These are phyloP conservation scores for Termitomyces sp. DNA, from an alignment of 1,284 basidiomycete genomes.

Conservation along the genomic window DNA sequence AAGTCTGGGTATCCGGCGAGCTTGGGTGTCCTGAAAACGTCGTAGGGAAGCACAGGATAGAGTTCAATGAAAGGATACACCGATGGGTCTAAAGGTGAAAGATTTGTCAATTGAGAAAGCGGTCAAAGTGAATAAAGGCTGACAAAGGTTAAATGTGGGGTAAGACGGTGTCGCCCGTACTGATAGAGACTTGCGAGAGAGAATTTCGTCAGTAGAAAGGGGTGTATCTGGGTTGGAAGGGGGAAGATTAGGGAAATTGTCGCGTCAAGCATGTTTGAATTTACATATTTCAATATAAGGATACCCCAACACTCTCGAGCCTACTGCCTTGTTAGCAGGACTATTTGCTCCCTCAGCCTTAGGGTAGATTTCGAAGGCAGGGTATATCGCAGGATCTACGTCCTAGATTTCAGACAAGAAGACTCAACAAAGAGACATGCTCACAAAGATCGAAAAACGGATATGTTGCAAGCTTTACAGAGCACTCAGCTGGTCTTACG, in stretches of 20 bases:
- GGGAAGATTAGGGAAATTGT: neutral
- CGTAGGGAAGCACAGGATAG: conserved; percentile 13
- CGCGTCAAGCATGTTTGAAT: neutral
- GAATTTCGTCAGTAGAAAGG: neutral
- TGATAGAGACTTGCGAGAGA: neutral
- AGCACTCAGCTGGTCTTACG: neutral
- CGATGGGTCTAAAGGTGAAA: conserved; percentile 15
- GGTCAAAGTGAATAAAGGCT: neutral
- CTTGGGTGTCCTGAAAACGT: neutral
- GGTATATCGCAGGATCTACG: conserved; percentile 31
- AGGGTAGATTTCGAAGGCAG: conserved; percentile 31
- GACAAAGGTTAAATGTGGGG: conserved; percentile 24
- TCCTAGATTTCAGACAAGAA: neutral
- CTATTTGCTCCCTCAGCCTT: neutral
- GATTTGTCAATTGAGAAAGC: neutral
- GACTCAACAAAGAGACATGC: conserved; percentile 7
- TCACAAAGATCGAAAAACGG: conserved; percentile 31
- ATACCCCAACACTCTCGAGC: conserved; percentile 11
- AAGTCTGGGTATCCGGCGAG: neutral
- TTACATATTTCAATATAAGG: conserved; percentile 17
- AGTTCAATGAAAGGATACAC: conserved; percentile 21
- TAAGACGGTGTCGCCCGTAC: conserved; percentile 16
- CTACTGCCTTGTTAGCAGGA: neutral
- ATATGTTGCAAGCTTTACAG: conserved; percentile 15
- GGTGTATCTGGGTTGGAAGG: neutral